These are phyloP conservation scores for Rostrohypoxylon terebratum DNA, from an alignment of 495 filamentous ascomycete species.

Conservation along the genomic window DNA sequence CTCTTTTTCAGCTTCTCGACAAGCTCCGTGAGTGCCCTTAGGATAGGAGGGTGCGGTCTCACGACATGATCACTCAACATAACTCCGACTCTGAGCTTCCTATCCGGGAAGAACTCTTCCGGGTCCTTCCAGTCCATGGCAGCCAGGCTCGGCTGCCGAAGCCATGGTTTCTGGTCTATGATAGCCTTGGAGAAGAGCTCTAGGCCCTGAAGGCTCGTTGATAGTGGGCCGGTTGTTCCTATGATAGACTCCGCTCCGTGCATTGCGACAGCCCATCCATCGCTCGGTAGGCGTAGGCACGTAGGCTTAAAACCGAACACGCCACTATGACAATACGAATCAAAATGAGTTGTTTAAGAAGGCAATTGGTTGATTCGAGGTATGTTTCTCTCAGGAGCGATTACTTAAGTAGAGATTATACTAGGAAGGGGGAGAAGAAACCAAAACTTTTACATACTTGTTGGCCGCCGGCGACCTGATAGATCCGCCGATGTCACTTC, in stretches of 20 bases:
- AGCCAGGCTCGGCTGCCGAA: conserved; percentile 67
- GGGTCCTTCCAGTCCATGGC: conserved; percentile 69
- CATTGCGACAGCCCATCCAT: conserved; percentile 62
- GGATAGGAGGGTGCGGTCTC: conserved; percentile 76
- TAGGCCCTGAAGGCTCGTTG: conserved; percentile 69
- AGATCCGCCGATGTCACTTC: conserved; percentile 76
- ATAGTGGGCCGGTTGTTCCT: conserved; percentile 71
- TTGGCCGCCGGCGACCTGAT: conserved; percentile 74
- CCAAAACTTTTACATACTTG: conserved; percentile 52
- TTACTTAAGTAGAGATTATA: too few species aligned
- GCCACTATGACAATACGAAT: conserved; percentile 45
- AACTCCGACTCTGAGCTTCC: conserved; percentile 72
- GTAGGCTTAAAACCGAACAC: conserved; percentile 75
- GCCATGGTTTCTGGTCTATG: conserved; percentile 71
- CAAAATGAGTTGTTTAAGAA: too few species aligned
- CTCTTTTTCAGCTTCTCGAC: conserved; percentile 63
- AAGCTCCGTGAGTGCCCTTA: conserved; percentile 67
- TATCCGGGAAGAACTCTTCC: conserved; percentile 41
- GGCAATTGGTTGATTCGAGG: too few species aligned
- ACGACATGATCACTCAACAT: conserved; percentile 79
- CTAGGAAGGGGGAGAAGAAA: too few species aligned
- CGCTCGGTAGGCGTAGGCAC: conserved; percentile 66
- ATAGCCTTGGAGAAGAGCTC: conserved; percentile 72
- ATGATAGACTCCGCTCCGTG: conserved; percentile 69
- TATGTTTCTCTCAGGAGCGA: too few species aligned